A percentile compares a stretch with the other conserved stretches of the same genome.
phyloP scores from a whole-genome alignment of 2,329 filamentous ascomycete genomes.

The Dothiorella sarmentorum region DNA sequence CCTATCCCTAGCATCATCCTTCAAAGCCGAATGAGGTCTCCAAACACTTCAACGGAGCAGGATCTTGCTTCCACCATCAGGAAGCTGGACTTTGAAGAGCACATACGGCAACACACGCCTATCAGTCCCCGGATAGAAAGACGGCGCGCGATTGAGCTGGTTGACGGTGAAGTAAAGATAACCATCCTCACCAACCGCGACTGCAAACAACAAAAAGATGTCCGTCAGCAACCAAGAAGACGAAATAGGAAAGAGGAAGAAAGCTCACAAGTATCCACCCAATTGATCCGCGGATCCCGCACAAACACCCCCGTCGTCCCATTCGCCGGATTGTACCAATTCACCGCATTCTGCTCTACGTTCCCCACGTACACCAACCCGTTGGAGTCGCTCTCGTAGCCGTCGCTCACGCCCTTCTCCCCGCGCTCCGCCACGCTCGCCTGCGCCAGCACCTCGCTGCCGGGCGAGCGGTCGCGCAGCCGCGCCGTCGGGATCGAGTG shows the following conservation, averaged over 20 bases:
- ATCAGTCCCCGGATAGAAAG: conserved; percentile 43
- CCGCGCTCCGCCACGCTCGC: conserved; percentile 42
- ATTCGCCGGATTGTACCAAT: conserved; percentile 46
- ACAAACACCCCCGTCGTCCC: conserved; percentile 44
- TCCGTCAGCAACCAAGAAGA: background rate
- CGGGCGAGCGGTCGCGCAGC: conserved; percentile 38
- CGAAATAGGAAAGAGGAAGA: background rate
- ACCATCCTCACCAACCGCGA: conserved; percentile 44
- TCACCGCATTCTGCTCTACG: conserved; percentile 48
- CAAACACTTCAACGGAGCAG: conserved; percentile 19
- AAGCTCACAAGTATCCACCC: conserved; percentile 46
- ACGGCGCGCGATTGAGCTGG: conserved; percentile 41
- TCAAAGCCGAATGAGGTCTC: no score
- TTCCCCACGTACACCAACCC: conserved; percentile 49
- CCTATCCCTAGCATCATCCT: no score
- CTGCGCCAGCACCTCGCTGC: conserved; percentile 45
- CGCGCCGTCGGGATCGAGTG: conserved; percentile 45
- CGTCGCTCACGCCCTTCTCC: conserved; percentile 51
- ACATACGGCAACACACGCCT: conserved; percentile 43
- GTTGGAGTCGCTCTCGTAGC: conserved; percentile 52
- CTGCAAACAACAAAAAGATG: conserved; percentile 18
- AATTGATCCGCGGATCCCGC: conserved; percentile 47
- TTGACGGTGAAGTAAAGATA: conserved; percentile 55
- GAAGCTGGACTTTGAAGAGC: conserved; percentile 41
- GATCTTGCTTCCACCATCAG: conserved; percentile 42